phyloP scores from a whole-genome alignment of 306 rosid species.

The Arachis stenosperma region DNA sequence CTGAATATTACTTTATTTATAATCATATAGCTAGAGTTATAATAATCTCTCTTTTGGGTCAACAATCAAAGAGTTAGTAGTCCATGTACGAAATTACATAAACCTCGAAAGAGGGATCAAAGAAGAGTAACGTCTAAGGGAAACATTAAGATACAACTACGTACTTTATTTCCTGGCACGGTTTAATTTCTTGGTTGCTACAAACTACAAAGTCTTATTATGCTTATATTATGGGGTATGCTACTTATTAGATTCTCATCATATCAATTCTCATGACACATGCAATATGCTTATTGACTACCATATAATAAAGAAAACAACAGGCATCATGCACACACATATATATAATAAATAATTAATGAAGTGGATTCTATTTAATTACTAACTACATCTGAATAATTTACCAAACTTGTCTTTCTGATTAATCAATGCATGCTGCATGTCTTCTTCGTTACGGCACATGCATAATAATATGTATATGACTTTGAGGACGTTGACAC shows the following conservation, averaged over 20 bases:
- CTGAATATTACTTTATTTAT: background rate
- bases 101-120: slow-evolving; percentile 41
- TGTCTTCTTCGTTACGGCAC: slow-evolving; percentile 42
- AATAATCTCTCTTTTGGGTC: slow-evolving; percentile 4
- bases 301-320: slow-evolving; percentile 10
- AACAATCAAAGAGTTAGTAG: background rate
- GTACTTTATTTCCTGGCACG: slow-evolving; percentile 13
- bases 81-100: slow-evolving; percentile 2
- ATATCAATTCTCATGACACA: slow-evolving; percentile 1
- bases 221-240: no score
- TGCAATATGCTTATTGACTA: background rate
- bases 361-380: background rate
- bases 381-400: slow-evolving; percentile 1
- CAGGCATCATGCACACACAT: no score
- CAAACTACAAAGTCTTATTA: background rate
- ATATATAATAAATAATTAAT: background rate
- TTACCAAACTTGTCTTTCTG: slow-evolving; percentile 6
- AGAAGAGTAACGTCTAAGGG: slow-evolving; percentile 67
- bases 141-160: slow-evolving; percentile 34
- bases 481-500: slow-evolving; percentile 36
- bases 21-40: background rate
- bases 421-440: background rate
- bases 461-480: slow-evolving; percentile 25
- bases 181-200: slow-evolving; percentile 39
- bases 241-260: no score